phyloP scores from a whole-genome alignment of 345 rosid genomes.

The Dipteronia dyeriana region DNA sequence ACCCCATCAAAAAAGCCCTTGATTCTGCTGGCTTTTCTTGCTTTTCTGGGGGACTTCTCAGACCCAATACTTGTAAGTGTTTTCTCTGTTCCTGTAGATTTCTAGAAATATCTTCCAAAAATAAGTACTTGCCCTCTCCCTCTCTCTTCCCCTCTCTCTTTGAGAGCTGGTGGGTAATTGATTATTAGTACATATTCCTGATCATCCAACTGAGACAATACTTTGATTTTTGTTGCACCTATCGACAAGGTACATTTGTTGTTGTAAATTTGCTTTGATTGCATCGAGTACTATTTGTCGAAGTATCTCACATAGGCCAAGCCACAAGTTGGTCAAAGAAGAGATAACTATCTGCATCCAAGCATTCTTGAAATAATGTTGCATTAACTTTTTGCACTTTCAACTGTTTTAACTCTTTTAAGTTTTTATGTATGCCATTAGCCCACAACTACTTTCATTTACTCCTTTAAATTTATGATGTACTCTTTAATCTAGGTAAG shows the following conservation, averaged over 20 bases:
- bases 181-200: background rate
- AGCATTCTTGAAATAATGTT: background rate
- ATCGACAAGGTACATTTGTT: conserved; percentile 7
- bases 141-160: background rate
- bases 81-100: background rate
- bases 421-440: too few relatives aligned
- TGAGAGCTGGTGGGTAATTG: background rate
- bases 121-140: background rate
- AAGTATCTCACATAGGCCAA: too few relatives aligned
- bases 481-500: too few relatives aligned
- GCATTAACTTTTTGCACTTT: background rate
- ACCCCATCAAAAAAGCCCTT: conserved; percentile 74
- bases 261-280: background rate
- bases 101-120: background rate
- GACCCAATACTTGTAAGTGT: conserved; percentile 58
- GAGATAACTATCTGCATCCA: background rate
- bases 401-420: too few relatives aligned
- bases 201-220: background rate
- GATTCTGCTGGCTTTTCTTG: conserved; percentile 53
- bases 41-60: conserved; percentile 42
- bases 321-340: background rate
- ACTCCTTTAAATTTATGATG: background rate
- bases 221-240: background rate
- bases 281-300: background rate
- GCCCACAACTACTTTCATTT: background rate